phyloP scores from a whole-genome alignment of 208 protist species.

The Balamuthia mandrillaris region DNA sequence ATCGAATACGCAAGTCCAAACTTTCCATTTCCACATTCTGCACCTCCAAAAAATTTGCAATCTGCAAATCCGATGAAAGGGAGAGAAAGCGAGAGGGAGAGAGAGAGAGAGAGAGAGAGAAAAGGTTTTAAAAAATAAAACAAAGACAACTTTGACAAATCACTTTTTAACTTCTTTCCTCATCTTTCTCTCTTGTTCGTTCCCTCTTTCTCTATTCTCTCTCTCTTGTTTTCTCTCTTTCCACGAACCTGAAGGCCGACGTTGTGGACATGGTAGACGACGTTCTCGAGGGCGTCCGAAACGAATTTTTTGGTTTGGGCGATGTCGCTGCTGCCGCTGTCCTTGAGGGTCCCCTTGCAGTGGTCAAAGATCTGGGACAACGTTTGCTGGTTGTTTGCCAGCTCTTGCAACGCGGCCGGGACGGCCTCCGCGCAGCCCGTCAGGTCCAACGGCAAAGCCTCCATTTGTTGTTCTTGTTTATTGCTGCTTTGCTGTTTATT shows the following conservation, averaged over 20 bases:
- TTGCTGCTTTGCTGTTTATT: too few relatives aligned
- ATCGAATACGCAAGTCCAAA: neutral
- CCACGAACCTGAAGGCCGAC: constrained; percentile 21
- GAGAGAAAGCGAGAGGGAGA: too few relatives aligned
- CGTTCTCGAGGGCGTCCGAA: constrained; percentile 36
- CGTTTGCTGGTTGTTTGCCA: too few relatives aligned
- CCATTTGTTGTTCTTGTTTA: too few relatives aligned
- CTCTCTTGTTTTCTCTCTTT: neutral
- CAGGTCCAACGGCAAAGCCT: too few relatives aligned
- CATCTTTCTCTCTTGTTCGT: neutral
- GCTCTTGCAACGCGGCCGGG: too few relatives aligned
- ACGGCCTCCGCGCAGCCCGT: too few relatives aligned
- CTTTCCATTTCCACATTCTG: constrained; percentile 34
- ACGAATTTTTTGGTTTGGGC: too few relatives aligned
- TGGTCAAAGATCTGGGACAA: too few relatives aligned
- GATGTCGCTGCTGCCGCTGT: too few relatives aligned
- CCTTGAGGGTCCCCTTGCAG: too few relatives aligned
- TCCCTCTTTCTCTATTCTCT: neutral
- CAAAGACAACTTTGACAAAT: neutral
- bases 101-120: neutral
- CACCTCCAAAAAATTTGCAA: constrained; percentile 29
- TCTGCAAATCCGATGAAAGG: too few relatives aligned
- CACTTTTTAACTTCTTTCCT: neutral
- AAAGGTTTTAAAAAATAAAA: neutral
- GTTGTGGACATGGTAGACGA: constrained; percentile 40